phyloP scores from a whole-genome alignment of 2,329 filamentous ascomycete species.

The Grosmannia penicillata region DNA sequence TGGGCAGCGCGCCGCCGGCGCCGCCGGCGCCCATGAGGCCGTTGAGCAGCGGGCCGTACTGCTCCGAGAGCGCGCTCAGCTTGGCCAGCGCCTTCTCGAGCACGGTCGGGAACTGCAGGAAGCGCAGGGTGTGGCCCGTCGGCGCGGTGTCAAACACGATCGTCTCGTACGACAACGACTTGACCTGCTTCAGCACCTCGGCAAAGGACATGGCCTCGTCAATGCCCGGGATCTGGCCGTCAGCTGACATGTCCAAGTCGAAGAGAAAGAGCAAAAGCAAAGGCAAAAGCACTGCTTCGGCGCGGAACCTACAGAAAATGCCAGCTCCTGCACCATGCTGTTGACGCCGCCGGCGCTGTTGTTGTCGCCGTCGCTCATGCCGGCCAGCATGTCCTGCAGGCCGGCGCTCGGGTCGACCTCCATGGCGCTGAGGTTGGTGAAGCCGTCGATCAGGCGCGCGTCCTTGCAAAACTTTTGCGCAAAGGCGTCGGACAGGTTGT shows the following conservation, averaged over 20 bases:
- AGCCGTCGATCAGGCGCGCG: conserved; percentile 80
- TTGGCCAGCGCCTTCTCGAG: conserved; percentile 98
- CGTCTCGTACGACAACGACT: conserved; percentile 94
- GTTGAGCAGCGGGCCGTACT: conserved; percentile 93
- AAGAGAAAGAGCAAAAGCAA: not conserved
- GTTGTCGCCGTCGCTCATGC: conserved; percentile 52
- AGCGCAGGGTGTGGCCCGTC: conserved; percentile 93
- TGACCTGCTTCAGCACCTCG: conserved; percentile 98
- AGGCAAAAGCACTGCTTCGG: not conserved
- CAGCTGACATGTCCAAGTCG: not conserved
- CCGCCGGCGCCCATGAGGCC: conserved; percentile 65
- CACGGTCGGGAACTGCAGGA: conserved; percentile 94
- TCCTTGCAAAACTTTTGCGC: conserved; percentile 99
- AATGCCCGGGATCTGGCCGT: conserved; percentile 75
- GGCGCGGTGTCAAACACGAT: conserved; percentile 99
- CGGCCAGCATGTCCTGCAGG: conserved; percentile 84
- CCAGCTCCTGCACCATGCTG: conserved; percentile 96
- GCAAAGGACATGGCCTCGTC: conserved; percentile 99
- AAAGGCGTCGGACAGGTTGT: conserved; percentile 96
- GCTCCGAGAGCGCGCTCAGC: conserved; percentile 79
- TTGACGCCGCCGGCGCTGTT: conserved; percentile 55
- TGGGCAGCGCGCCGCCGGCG: conserved; percentile 47
- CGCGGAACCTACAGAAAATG: conserved; percentile 59
- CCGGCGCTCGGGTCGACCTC: conserved; percentile 97
- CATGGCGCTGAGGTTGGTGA: conserved; percentile 91